phyloP scores from a whole-genome alignment of 768 basidiomycete species.

The Agrocybe chaxingu region DNA sequence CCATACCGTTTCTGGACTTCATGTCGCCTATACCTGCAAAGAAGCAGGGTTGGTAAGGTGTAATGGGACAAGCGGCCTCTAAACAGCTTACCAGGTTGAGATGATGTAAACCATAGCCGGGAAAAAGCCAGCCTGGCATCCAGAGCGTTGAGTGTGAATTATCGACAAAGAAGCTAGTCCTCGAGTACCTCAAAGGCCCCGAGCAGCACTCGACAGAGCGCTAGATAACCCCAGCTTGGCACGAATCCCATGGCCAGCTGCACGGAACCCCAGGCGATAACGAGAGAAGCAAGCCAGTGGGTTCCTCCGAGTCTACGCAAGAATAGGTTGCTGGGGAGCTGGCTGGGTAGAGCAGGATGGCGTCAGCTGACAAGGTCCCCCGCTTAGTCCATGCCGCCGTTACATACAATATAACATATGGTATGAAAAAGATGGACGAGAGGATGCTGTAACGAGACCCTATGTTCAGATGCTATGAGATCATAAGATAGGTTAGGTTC shows the following conservation, averaged over 20 bases:
- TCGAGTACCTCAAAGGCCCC: conserved; percentile 38
- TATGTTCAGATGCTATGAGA: conserved; percentile 29
- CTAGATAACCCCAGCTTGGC: conserved; percentile 36
- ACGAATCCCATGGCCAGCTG: conserved; percentile 48
- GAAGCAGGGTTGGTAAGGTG: neutral
- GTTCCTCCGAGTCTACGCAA: conserved; percentile 41
- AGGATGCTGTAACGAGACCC: conserved; percentile 44
- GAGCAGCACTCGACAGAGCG: conserved; percentile 36
- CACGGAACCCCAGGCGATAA: conserved; percentile 40
- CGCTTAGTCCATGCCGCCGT: neutral
- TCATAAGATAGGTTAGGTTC: conserved; percentile 3
- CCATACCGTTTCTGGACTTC: conserved; percentile 49
- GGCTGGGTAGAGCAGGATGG: conserved; percentile 21
- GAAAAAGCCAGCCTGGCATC: conserved; percentile 44
- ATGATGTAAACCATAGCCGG: conserved; percentile 48
- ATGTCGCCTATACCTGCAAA: conserved; percentile 43
- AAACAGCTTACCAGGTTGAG: conserved; percentile 38
- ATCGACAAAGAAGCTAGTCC: neutral
- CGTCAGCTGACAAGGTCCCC: neutral
- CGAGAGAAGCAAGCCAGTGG: conserved; percentile 38
- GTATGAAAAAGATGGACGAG: conserved; percentile 43
- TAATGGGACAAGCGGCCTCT: neutral
- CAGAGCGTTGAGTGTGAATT: neutral
- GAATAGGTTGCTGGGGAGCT: conserved; percentile 42
- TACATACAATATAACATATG: conserved; percentile 44